phyloP scores from a whole-genome alignment of 129 eudicot species.

The Pulicaria dysenterica region DNA sequence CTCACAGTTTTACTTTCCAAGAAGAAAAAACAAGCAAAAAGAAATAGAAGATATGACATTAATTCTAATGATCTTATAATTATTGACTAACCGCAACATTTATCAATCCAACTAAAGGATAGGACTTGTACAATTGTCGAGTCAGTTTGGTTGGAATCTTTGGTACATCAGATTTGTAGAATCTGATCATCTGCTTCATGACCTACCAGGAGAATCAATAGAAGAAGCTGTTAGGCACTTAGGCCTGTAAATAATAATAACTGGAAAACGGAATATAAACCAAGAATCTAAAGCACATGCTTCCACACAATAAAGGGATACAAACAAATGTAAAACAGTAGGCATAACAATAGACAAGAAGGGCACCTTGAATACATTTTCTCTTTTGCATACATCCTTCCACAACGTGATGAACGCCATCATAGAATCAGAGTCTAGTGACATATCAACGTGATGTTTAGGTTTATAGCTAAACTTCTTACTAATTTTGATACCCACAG shows the following conservation, averaged over 20 bases:
- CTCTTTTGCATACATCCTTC: conserved; percentile 65
- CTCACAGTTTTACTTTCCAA: not conserved
- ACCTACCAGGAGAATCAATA: conserved; percentile 26
- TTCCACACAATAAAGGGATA: not conserved
- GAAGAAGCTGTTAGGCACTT: conserved; percentile 10
- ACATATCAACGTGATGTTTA: conserved; percentile 16
- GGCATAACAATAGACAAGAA: too few relatives aligned
- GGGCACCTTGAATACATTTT: conserved; percentile 47
- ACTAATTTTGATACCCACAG: conserved; percentile 3
- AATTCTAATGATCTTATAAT: conserved; percentile 7
- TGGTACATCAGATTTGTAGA: conserved; percentile 25
- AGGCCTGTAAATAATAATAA: conserved; percentile 2
- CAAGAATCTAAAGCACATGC: conserved; percentile 9
- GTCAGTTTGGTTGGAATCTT: conserved; percentile 6
- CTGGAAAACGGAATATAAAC: not conserved
- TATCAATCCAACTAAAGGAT: conserved; percentile 36
- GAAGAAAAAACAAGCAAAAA: not conserved
- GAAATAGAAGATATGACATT: not conserved
- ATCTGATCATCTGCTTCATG: conserved; percentile 31
- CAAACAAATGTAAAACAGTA: conserved; percentile 14
- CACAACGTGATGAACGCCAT: conserved; percentile 58
- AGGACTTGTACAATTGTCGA: conserved; percentile 16
- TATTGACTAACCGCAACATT: conserved; percentile 44
- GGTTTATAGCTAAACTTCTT: conserved; percentile 17
- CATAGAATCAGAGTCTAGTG: conserved; percentile 39